These are phyloP conservation scores for Tricladium varicosporioides DNA, from an alignment of 2,329 filamentous ascomycete genomes.

Conservation along the genomic window DNA sequence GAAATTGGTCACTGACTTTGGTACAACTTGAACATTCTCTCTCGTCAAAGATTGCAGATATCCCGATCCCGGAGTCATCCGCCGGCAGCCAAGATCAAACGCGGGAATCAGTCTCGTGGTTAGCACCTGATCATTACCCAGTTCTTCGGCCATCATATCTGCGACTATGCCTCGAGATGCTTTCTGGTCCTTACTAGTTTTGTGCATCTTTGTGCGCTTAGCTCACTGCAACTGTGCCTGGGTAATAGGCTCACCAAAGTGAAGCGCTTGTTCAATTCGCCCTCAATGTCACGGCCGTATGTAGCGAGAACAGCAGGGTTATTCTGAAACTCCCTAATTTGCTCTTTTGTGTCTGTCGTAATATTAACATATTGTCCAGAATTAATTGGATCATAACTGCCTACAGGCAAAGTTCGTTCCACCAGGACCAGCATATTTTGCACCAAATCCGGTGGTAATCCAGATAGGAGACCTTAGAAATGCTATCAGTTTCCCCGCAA, in stretches of 20 bases:
- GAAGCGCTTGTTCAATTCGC: conserved; percentile 30
- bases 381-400: not conserved
- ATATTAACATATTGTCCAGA: not conserved
- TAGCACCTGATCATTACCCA: conserved; percentile 12
- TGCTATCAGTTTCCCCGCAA: conserved; percentile 48
- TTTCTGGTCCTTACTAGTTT: conserved; percentile 19
- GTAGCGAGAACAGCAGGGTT: conserved; percentile 22
- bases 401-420: conserved; percentile 22
- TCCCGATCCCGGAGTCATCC: conserved; percentile 43
- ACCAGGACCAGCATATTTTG: conserved; percentile 23
- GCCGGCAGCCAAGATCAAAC: conserved; percentile 39
- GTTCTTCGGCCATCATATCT: conserved; percentile 18
- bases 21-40: conserved; percentile 32
- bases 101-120: conserved; percentile 23
- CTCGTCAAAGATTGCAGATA: conserved; percentile 37
- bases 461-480: conserved; percentile 57
- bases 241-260: conserved; percentile 19
- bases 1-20: conserved; percentile 28
- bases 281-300: conserved; percentile 24
- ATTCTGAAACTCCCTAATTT: conserved; percentile 20
- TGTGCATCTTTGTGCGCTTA: conserved; percentile 14
- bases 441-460: conserved; percentile 37
- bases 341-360: conserved; percentile 16
- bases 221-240: too few relatives aligned
- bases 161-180: conserved; percentile 10